These are phyloP conservation scores for Ganoderma leucocontextum DNA, from an alignment of 1,284 basidiomycete genomes.

Conservation along the genomic window DNA sequence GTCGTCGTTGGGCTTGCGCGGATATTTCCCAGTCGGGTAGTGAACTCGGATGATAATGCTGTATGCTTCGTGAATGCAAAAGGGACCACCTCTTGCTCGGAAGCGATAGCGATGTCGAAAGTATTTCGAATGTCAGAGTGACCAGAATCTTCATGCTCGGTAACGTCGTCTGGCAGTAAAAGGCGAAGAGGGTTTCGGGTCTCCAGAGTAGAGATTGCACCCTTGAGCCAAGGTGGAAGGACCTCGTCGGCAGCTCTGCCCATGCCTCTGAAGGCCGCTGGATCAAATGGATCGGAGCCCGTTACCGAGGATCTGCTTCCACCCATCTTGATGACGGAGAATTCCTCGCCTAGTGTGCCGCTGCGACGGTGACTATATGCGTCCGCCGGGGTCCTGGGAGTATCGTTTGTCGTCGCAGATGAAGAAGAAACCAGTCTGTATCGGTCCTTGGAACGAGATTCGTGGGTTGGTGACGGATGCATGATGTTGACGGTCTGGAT, in stretches of 20 bases:
- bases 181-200: constrained; percentile 53
- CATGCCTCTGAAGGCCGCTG: constrained; percentile 9
- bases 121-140: constrained; percentile 8
- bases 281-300: constrained; percentile 16
- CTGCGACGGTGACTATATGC: constrained; percentile 45
- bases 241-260: not conserved
- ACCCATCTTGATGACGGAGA: constrained; percentile 55
- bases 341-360: constrained; percentile 48
- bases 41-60: not conserved
- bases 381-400: constrained; percentile 53
- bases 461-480: constrained; percentile 36
- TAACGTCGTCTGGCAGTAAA: constrained; percentile 41
- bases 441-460: constrained; percentile 31
- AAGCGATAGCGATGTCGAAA: constrained; percentile 5
- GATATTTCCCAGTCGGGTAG: no score
- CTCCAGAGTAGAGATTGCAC: constrained; percentile 51
- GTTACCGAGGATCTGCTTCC: constrained; percentile 16
- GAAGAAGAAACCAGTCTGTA: constrained; percentile 48
- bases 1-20: not conserved
- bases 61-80: constrained; percentile 10
- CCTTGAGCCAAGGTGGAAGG: constrained; percentile 57
- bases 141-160: constrained; percentile 7
- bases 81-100: constrained; percentile 10
- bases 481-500: constrained; percentile 60
- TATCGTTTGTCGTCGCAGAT: constrained; percentile 42